These are phyloP conservation scores for Ceratobasidium sp. DNA, from an alignment of 1,284 basidiomycete species.

Conservation along the genomic window DNA sequence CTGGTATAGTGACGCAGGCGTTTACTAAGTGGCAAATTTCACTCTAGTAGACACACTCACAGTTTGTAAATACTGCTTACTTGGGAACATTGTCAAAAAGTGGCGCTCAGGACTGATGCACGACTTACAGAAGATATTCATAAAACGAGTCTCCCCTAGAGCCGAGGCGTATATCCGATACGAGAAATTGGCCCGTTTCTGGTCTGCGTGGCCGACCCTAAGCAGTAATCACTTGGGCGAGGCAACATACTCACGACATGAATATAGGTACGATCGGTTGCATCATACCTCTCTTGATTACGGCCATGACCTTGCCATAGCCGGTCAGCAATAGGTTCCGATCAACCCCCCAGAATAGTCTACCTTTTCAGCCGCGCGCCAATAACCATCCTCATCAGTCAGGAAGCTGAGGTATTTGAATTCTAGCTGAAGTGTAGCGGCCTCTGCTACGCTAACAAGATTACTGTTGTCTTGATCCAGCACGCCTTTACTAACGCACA, in stretches of 20 bases:
- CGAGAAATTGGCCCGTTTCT: constrained; percentile 71
- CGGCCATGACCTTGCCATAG: constrained; percentile 67
- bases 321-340: constrained; percentile 1
- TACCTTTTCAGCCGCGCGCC: constrained; percentile 81
- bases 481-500: constrained; percentile 60
- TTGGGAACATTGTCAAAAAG: constrained; percentile 47
- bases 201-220: constrained; percentile 55
- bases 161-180: constrained; percentile 84
- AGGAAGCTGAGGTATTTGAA: constrained; percentile 85
- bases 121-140: constrained; percentile 80
- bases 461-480: constrained; percentile 70
- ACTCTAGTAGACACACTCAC: neutral
- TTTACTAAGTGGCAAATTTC: neutral
- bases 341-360: constrained; percentile 43
- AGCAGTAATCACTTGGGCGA: neutral
- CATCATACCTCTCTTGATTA: constrained; percentile 60
- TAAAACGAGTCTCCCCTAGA: constrained; percentile 95
- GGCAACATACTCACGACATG: constrained; percentile 79
- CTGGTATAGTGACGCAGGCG: constrained; percentile 51
- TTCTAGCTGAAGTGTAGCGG: constrained; percentile 83
- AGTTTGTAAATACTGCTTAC: constrained; percentile 82
- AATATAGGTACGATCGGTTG: constrained; percentile 77
- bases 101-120: neutral
- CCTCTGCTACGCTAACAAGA: constrained; percentile 83
- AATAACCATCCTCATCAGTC: constrained; percentile 79